These are phyloP conservation scores for Pseudogymnoascus sp. DNA, from an alignment of 2,329 filamentous ascomycete species.

Conservation along the genomic window DNA sequence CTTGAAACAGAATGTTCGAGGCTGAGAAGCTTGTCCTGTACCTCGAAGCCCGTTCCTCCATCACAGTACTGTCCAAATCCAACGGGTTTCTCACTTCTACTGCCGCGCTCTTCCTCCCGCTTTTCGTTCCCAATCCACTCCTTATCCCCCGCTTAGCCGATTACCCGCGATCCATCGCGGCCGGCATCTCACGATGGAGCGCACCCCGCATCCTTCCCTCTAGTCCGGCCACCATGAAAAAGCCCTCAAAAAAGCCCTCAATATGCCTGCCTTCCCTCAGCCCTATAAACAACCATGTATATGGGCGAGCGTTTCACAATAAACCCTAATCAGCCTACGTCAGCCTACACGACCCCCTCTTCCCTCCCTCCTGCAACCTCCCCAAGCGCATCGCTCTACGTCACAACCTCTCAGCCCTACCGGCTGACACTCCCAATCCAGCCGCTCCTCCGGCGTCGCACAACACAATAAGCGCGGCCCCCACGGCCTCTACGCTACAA, in stretches of 20 bases:
- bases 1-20: background rate
- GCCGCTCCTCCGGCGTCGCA: background rate
- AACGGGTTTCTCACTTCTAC: background rate
- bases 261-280: background rate
- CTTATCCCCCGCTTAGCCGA: background rate
- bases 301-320: background rate
- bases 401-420: background rate
- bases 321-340: background rate
- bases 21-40: background rate
- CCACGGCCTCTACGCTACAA: background rate
- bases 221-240: background rate
- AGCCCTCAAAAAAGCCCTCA: background rate
- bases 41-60: too few species aligned
- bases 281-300: background rate
- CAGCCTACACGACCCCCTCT: background rate
- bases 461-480: background rate
- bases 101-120: background rate
- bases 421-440: background rate
- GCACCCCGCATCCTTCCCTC: background rate
- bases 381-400: background rate
- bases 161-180: background rate
- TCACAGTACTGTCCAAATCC: background rate
- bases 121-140: background rate
- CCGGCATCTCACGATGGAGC: background rate
- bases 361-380: background rate